Conservation (phyloP, 371 early-diverging fungal genomes). For the Mortierella sp. region DNA sequence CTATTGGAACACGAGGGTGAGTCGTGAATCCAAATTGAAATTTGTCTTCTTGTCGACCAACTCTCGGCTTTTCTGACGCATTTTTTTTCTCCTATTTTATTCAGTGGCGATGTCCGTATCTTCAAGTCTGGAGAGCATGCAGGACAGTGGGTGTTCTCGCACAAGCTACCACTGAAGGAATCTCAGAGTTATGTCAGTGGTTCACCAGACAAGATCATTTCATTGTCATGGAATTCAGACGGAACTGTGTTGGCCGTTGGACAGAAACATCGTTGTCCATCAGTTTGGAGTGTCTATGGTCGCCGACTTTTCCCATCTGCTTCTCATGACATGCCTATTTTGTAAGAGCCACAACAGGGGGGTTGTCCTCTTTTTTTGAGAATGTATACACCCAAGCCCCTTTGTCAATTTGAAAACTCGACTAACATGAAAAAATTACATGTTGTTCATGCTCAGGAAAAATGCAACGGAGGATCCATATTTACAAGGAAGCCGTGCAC, state of each 20-base stretch:
- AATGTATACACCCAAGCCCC: background rate
- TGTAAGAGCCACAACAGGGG: conserved; percentile 14
- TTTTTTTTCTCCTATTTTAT: no score
- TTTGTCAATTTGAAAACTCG: background rate
- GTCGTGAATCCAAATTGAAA: background rate
- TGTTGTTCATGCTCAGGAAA: conserved; percentile 8
- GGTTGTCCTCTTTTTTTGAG: background rate
- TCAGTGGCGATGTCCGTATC: conserved; percentile 45
- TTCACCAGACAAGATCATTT: conserved; percentile 35
- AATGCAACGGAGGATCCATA: conserved; percentile 65
- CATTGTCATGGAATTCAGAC: conserved; percentile 80
- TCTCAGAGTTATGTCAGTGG: conserved; percentile 40
- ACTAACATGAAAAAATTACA: background rate
- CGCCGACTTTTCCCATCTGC: conserved; percentile 69
- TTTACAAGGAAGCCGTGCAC: conserved; percentile 62
- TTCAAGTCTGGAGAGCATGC: conserved; percentile 52
- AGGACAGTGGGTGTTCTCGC: conserved; percentile 52
- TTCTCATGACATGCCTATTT: conserved; percentile 58
- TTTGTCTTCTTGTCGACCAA: no score
- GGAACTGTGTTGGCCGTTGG: conserved; percentile 82
- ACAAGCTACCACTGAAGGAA: conserved; percentile 46
- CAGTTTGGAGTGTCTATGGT: conserved; percentile 87
- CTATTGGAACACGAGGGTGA: conserved; percentile 53
- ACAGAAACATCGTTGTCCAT: conserved; percentile 69
- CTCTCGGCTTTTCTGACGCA: no score